Conservation (phyloP, 129 eudicot genomes). For the Centella asiatica region DNA sequence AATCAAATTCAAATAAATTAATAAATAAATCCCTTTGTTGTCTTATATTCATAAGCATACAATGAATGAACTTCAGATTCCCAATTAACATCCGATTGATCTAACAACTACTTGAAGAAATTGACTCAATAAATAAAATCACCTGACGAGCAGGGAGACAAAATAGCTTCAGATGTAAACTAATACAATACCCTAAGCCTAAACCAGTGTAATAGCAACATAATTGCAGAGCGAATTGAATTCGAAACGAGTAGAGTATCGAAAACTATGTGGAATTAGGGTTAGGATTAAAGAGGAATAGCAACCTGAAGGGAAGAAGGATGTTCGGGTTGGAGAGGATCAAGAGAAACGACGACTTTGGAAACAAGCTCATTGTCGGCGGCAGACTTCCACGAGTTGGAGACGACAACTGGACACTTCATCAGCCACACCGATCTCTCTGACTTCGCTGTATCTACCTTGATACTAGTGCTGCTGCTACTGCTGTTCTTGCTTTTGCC, state of each 20-base stretch:
- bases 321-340: conserved; percentile 56
- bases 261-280: no score
- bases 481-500: background rate
- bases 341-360: conserved; percentile 76
- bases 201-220: no score
- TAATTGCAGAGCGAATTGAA: no score
- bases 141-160: no score
- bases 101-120: no score
- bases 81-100: no score
- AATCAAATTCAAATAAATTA: no score
- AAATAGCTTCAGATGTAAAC: background rate
- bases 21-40: no score
- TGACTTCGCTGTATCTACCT: conserved; percentile 46
- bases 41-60: no score
- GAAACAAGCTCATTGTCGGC: conserved; percentile 54
- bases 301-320: conserved; percentile 46
- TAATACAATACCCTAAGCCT: background rate
- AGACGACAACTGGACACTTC: conserved; percentile 80
- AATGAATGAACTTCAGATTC: no score
- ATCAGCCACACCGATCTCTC: conserved; percentile 90
- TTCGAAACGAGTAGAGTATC: no score
- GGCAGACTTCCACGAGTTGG: conserved; percentile 63
- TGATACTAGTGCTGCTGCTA: conserved; percentile 1
- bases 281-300: background rate
- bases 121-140: no score